Base-by-base conservation (phyloP, 306 rosid species). In the Dalbergia oliveri region DNA sequence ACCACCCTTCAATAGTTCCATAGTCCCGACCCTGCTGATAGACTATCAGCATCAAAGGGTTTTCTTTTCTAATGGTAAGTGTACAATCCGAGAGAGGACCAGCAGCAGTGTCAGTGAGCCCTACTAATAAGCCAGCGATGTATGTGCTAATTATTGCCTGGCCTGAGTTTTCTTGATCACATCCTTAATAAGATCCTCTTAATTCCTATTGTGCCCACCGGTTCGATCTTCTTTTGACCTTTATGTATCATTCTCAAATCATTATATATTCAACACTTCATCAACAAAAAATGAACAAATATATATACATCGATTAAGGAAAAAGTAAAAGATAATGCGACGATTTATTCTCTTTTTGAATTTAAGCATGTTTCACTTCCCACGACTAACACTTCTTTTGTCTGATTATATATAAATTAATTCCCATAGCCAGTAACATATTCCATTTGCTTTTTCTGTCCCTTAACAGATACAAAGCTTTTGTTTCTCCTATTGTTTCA, bases 141-240 rank as follows among this genome's bases (percentile, higher is more conserved):
- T 37, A 37, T 37, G 2, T 37, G 41, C 34, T 86, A 83, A 89
- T 86, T 53, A 91, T 88, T 91, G 88, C 79, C 72, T 72, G 44
- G 51, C 58, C 77, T 49, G 39, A 66, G 10, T 41, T 66, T 66
- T 66, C 72, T 41, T 45, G 39, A 13, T 50, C n/a, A 33, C 53
- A 76, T 72, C 54, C 51, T 18, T 66, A 53, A 80, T 77, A 53
- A 82, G 76, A 79, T 72, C 80, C 13, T 61, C 56, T 73, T 68
- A 44, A 63, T 83, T 84, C 76, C 50, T 51, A 23, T 45, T 73
- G 15, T 72, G 69, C 69, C 88, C 82, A 37, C 41, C 8, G 41
- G 41, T 4, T 37, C 7, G 41, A 76, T 76, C 39, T 14, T 58
- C 69, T 56, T 56, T 62, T 26, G 11, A 51, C 14, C 62, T 33